phyloP scores from a whole-genome alignment of 306 rosid species.

The Psophocarpus tetragonolobus region DNA sequence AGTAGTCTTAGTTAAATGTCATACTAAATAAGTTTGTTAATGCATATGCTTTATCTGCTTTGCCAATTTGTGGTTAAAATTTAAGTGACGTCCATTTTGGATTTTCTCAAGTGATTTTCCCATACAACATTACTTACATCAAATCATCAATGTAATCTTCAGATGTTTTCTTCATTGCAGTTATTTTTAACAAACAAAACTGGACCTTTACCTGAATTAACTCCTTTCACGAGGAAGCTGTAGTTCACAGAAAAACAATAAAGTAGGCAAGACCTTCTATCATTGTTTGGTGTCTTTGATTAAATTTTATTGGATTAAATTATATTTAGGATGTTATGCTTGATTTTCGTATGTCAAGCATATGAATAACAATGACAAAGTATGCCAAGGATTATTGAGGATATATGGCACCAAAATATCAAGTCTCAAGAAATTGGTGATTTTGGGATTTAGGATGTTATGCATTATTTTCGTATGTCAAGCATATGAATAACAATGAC shows the following conservation, averaged over 20 bases:
- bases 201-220: not conserved
- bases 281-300: not conserved
- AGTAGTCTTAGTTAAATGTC: not conserved
- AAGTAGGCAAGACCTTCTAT: not conserved
- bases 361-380: not conserved
- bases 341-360: not conserved
- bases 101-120: not conserved
- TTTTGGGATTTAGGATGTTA: constrained; percentile 2
- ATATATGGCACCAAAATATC: not conserved
- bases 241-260: not conserved
- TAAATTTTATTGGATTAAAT: not conserved
- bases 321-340: constrained; percentile 5
- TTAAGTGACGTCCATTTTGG: not conserved
- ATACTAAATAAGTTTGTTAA: not conserved
- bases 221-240: not conserved
- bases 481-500: not conserved
- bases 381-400: not conserved
- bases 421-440: not conserved
- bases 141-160: not conserved
- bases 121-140: not conserved
- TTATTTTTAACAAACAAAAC: constrained; percentile 13
- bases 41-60: not conserved
- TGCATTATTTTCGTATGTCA: not conserved
- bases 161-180: not conserved
- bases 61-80: not conserved